Conservation (phyloP, 2,329 filamentous ascomycete species). For the Aspergillus sp. region DNA sequence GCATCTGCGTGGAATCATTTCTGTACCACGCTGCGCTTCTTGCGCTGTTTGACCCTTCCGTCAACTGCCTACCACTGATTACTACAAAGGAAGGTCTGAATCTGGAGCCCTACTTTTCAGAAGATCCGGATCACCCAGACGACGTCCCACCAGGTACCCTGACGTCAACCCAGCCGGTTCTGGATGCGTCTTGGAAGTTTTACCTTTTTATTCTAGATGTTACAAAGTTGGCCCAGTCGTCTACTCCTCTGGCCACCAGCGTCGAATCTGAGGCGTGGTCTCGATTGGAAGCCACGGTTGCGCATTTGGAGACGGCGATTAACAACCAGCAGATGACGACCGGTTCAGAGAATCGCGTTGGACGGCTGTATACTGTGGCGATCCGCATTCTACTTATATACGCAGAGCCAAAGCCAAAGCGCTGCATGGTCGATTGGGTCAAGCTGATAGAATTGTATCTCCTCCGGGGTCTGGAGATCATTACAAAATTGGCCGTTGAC, state of each 20-base stretch:
- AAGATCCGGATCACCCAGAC: neutral
- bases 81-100: neutral
- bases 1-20: conserved; percentile 21
- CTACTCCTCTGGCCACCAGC: too few species aligned
- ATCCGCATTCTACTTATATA: neutral
- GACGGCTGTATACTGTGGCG: too few species aligned
- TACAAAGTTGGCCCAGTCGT: too few species aligned
- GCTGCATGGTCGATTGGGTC: too few species aligned
- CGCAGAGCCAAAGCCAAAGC: neutral
- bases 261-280: too few species aligned
- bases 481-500: neutral
- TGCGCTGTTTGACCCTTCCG: conserved; percentile 18
- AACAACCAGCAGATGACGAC: too few species aligned
- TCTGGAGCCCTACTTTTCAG: conserved; percentile 13
- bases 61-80: conserved; percentile 14
- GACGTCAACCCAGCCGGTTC: too few species aligned
- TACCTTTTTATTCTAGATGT: too few species aligned
- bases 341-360: too few species aligned
- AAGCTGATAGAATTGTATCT: neutral
- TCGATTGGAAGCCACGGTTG: too few species aligned
- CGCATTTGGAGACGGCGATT: too few species aligned
- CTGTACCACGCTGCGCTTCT: conserved; percentile 19
- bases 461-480: neutral
- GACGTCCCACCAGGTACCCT: neutral
- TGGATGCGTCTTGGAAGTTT: too few species aligned